These are phyloP conservation scores for Sclerotinia minor DNA, from an alignment of 2,329 filamentous ascomycete genomes.

Conservation along the genomic window DNA sequence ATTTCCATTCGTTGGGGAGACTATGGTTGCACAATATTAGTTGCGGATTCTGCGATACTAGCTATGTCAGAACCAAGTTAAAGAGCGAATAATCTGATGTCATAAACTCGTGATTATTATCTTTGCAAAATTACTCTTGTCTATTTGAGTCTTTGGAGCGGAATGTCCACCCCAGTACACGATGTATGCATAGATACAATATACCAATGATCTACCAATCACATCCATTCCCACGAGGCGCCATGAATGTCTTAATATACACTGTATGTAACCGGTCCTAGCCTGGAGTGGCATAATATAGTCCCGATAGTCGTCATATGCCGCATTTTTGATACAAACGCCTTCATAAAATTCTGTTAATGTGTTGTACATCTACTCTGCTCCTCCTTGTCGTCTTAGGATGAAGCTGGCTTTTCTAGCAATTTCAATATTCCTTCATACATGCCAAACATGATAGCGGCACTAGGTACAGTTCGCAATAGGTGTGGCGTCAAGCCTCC, in stretches of 20 bases:
- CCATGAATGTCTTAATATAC: slow-evolving; percentile 23
- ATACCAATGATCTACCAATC: slow-evolving; percentile 14
- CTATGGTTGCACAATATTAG: neutral
- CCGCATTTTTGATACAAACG: slow-evolving; percentile 30
- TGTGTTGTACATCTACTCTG: slow-evolving; percentile 17
- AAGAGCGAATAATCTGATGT: neutral
- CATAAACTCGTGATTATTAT: neutral
- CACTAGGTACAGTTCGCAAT: slow-evolving; percentile 85
- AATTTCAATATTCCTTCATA: slow-evolving; percentile 49
- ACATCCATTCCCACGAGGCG: slow-evolving; percentile 15
- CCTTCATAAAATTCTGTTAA: slow-evolving; percentile 27
- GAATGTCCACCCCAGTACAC: slow-evolving; percentile 8
- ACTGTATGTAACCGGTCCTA: slow-evolving; percentile 4
- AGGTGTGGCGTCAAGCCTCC: slow-evolving; percentile 90
- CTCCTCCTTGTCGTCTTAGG: slow-evolving; percentile 24
- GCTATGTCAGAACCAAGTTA: slow-evolving; percentile 7
- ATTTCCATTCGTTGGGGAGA: neutral
- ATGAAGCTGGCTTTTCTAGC: slow-evolving; percentile 36
- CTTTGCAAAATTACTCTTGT: slow-evolving; percentile 4
- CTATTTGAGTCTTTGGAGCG: slow-evolving; percentile 18
- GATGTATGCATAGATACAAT: neutral
- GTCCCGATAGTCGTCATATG: slow-evolving; percentile 17
- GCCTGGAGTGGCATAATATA: slow-evolving; percentile 12
- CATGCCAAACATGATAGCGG: slow-evolving; percentile 96
- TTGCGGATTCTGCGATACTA: neutral